phyloP scores from a whole-genome alignment of 192 early-diverging fungal species.

The Funneliformis mosseae region DNA sequence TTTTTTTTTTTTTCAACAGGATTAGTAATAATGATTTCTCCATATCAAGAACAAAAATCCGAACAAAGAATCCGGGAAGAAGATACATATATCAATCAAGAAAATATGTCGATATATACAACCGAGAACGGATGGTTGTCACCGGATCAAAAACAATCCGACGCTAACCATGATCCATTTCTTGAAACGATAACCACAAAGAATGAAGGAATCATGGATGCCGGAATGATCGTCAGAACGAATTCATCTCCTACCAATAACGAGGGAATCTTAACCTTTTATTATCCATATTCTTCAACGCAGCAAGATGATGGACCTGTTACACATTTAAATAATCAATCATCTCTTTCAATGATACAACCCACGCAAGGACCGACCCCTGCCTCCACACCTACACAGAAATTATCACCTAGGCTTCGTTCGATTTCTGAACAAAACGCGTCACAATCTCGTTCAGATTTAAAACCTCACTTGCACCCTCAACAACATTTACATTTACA shows the following conservation, averaged over 20 bases:
- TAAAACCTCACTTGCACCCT: background rate
- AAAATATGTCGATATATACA: background rate
- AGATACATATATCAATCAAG: background rate
- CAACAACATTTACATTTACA: background rate
- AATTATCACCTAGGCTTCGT: background rate
- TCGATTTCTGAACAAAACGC: background rate
- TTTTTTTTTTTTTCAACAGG: no score
- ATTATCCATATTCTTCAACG: background rate
- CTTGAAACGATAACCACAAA: background rate
- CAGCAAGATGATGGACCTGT: background rate
- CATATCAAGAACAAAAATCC: background rate
- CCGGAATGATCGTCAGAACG: background rate
- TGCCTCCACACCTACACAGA: background rate
- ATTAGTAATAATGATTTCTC: background rate
- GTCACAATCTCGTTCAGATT: background rate
- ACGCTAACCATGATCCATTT: background rate
- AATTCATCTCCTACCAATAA: background rate
- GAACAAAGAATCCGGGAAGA: background rate
- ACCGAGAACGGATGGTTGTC: background rate
- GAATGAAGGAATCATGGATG: background rate
- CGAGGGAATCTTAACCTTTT: background rate
- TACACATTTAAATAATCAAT: background rate
- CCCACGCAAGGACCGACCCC: background rate
- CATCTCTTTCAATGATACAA: background rate
- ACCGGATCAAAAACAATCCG: background rate